Base-by-base conservation (phyloP, 257 asterid species). In the Solanum lycopersicoides region DNA sequence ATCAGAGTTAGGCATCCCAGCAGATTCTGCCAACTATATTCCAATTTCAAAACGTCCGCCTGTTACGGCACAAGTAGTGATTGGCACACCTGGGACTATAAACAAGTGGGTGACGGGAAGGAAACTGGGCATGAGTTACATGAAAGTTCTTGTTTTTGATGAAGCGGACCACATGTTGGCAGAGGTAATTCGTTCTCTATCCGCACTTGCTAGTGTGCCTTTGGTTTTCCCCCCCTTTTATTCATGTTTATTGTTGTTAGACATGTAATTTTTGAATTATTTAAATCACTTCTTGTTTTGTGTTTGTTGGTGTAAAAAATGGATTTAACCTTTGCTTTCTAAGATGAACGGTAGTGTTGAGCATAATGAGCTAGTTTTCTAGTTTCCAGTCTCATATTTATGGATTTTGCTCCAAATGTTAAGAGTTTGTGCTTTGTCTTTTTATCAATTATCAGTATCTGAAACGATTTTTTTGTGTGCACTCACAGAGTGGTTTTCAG, bases 91-190 rank as follows among this genome's bases (percentile, higher is more conserved):
- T 88, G 99, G 99, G 69, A 97, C 99, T 18, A 93, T 97, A 76
- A 84, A 86, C 53, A 94, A 92, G 89, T 93, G 98, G 98, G 87
- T 94, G 37, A 11, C 88, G 6, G 92, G 92, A 25, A 95, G 32
- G 92, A 97, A 97, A 79, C 92, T 97, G 65, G 94, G 98, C 87
- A 71, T 93, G 95, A 91, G 91, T 89, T 93, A 88, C 60, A 90
- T 95, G 98, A 95, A 94, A 91, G 93, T 96, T 91, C 97, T 95
- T 4, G 99, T 96, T 77, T 95, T 94, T 93, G 99, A 96, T 77
- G 99, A 96, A 92, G 99, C 98, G 14, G 99, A 96, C 91, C 98
- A 95, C 90, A 96, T 96, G 99, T 89, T 95, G 90, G 94, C 98
- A 71, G 95, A 95, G 98, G 98, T 93, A 90, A 86, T 87, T 39